phyloP scores from a whole-genome alignment of 257 asterid genomes.

The Phtheirospermum japonicum region DNA sequence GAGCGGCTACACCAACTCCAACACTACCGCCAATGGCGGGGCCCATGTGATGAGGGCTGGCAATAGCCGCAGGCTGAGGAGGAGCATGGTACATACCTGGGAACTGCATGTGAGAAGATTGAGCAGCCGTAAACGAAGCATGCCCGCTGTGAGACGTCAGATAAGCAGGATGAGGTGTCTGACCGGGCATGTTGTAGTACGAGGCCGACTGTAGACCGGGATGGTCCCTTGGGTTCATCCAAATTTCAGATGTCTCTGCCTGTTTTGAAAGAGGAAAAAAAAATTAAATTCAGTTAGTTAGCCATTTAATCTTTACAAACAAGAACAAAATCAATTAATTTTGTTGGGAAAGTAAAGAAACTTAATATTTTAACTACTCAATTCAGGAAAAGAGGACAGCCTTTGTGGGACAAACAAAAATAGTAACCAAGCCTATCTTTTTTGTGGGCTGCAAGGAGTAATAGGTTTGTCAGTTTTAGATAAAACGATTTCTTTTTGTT shows the following conservation, averaged over 20 bases:
- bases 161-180: constrained; percentile 77
- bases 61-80: constrained; percentile 61
- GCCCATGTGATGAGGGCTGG: constrained; percentile 80
- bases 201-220: constrained; percentile 70
- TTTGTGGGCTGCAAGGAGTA: too few species aligned
- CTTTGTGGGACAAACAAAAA: not conserved
- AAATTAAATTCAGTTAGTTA: not conserved
- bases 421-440: not conserved
- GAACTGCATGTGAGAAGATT: constrained; percentile 89
- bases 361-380: not conserved
- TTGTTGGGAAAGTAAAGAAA: too few species aligned
- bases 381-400: not conserved
- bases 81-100: constrained; percentile 77
- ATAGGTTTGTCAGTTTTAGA: too few species aligned
- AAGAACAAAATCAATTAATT: constrained; percentile 27
- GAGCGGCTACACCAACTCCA: constrained; percentile 74
- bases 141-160: constrained; percentile 81
- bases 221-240: constrained; percentile 86
- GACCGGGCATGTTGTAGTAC: constrained; percentile 82
- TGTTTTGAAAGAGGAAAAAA: constrained; percentile 18
- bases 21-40: constrained; percentile 71
- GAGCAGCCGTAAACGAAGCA: constrained; percentile 72
- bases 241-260: constrained; percentile 94
- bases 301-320: not conserved
- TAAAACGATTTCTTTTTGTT: too few species aligned